Percentiles rank a stretch among this genome's conserved stretches.
These are phyloP conservation scores for Boletus subparvulus DNA, from an alignment of 768 basidiomycete genomes.

Conservation along the genomic window DNA sequence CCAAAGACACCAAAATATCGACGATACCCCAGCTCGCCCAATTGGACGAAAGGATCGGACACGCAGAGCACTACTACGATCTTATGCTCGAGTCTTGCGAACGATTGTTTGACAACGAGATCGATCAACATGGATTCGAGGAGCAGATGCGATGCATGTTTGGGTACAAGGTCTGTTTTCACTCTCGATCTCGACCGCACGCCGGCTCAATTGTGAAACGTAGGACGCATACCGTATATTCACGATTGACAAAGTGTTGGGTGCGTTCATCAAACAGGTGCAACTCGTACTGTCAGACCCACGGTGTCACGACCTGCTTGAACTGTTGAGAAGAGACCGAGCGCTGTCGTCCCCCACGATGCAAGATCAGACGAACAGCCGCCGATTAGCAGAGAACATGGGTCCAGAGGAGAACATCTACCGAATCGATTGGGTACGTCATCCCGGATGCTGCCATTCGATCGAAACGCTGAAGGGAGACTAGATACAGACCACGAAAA, in stretches of 20 bases:
- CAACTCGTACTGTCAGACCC: slow-evolving; percentile 67
- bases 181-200: neutral
- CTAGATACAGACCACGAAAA: slow-evolving; percentile 65
- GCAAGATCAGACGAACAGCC: slow-evolving; percentile 69
- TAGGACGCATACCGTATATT: slow-evolving; percentile 86
- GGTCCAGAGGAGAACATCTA: slow-evolving; percentile 80
- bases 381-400: slow-evolving; percentile 66
- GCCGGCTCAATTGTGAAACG: neutral
- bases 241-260: slow-evolving; percentile 90
- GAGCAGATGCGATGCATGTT: slow-evolving; percentile 89
- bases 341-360: slow-evolving; percentile 56
- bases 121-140: slow-evolving; percentile 85
- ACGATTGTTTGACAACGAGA: slow-evolving; percentile 86
- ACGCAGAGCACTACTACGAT: slow-evolving; percentile 73
- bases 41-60: slow-evolving; percentile 38
- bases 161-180: slow-evolving; percentile 61
- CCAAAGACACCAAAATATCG: slow-evolving; percentile 32
- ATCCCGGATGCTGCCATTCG: neutral
- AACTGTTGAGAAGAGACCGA: slow-evolving; percentile 68
- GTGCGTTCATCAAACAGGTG: slow-evolving; percentile 87
- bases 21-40: slow-evolving; percentile 27
- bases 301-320: slow-evolving; percentile 71
- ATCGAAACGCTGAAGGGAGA: neutral
- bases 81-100: slow-evolving; percentile 86
- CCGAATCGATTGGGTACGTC: slow-evolving; percentile 74